Evolutionary conservation across 2,329 filamentous ascomycete genomes (phyloP).

Genomic region (Plenodomus biglobosus): DNA sequence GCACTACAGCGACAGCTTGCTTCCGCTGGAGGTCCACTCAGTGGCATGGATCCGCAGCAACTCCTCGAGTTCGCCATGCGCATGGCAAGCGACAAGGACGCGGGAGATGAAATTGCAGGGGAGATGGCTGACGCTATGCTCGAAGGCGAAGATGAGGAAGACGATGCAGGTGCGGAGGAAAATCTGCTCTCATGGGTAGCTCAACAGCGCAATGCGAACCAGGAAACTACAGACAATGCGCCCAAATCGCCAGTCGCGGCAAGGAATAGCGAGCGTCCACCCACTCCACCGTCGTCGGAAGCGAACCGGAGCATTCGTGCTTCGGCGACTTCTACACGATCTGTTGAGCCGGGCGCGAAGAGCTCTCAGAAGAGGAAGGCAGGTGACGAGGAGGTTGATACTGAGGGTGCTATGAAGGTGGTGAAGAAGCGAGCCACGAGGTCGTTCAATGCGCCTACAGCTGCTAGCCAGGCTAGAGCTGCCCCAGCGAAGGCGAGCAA

Average conservation of each 20-base stretch:
- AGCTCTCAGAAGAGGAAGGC: constrained; percentile 41
- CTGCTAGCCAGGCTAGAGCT: constrained; percentile 36
- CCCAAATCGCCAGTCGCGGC: constrained; percentile 10
- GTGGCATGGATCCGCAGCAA: constrained; percentile 46
- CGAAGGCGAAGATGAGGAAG: constrained; percentile 36
- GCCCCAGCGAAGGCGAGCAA: constrained; percentile 20
- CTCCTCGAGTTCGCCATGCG: constrained; percentile 49
- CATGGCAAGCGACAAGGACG: constrained; percentile 48
- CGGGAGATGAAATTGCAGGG: constrained; percentile 47
- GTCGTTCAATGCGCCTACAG: constrained; percentile 42
- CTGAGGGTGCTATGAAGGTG: constrained; percentile 14
- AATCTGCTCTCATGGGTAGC: constrained; percentile 38
- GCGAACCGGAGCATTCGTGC: constrained; percentile 16
- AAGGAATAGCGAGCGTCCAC: constrained; percentile 16
- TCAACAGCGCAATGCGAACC: constrained; percentile 30
- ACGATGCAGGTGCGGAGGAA: constrained; percentile 32
- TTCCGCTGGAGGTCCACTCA: constrained; percentile 38
- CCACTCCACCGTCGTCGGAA: constrained; percentile 28
- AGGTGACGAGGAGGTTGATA: constrained; percentile 15
- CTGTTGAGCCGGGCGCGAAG: constrained; percentile 6
- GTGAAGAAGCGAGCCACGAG: constrained; percentile 35
- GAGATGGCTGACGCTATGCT: constrained; percentile 49
- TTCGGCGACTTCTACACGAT: constrained; percentile 6
- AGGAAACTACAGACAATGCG: constrained; percentile 8
- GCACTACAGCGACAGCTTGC: constrained; percentile 39